Evolutionary conservation across 345 rosid genomes (phyloP).

Genomic region (Rhodamnia rubescens): DNA sequence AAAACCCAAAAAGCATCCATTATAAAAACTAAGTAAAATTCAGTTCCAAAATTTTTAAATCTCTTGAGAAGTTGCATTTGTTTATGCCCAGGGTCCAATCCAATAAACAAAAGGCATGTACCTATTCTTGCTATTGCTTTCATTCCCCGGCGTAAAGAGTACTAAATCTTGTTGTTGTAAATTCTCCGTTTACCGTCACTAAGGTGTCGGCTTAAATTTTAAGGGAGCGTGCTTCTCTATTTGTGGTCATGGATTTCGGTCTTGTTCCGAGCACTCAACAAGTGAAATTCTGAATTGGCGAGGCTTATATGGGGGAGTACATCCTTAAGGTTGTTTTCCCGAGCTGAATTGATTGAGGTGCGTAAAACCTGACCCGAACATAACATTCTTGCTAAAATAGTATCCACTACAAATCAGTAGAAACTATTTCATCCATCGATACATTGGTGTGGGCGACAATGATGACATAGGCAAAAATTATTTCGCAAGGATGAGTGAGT

Average conservation of each 20-base stretch:
- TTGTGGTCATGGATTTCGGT: background rate
- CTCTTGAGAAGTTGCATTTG: background rate
- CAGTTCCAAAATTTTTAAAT: background rate
- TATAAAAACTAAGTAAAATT: background rate
- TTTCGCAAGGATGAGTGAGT: background rate
- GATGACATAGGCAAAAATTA: background rate
- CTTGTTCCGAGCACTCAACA: background rate
- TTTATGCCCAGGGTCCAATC: background rate
- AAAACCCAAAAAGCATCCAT: background rate
- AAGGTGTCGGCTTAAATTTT: background rate
- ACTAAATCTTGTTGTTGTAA: background rate
- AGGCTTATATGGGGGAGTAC: background rate
- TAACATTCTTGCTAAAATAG: background rate
- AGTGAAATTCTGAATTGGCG: background rate
- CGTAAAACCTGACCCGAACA: background rate
- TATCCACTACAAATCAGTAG: no score
- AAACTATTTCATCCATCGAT: background rate
- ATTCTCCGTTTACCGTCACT: no score
- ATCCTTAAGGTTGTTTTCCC: background rate
- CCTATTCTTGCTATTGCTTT: background rate
- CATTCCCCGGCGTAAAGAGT: background rate
- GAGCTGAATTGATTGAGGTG: background rate
- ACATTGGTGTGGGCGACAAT: background rate
- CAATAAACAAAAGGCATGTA: background rate
- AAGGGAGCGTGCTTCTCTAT: background rate